Base-by-base conservation (phyloP, 331 rosid species). In the Cydonia oblonga region DNA sequence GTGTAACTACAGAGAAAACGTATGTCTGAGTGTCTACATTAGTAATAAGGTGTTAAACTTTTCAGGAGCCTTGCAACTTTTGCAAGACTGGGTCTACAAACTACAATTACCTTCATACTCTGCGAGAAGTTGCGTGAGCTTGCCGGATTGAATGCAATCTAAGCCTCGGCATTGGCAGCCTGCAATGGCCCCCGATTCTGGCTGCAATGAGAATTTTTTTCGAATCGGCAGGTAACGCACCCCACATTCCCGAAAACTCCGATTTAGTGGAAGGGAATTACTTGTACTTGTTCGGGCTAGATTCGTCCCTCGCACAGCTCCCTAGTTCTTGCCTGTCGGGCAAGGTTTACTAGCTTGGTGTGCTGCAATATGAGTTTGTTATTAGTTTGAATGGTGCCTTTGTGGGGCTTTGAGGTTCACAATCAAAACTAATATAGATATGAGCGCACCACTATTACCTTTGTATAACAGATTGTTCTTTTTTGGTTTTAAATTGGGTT, bases 41-140 rank as follows among this genome's bases (percentile, higher is more conserved):
- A 3, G 7, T 65, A 1, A 62, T 19, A 22, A 67, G 46, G 13
- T 30, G 8, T 33, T 51, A 38, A 49, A 66, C 26, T 75, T 78
- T 66, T 54, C 90, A 95, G 99, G 89, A 93, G 99, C 65, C 86
- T 95, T 56, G 83, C 96, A 25, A 84, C 87, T 51, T 88, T 89
- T 70, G 93, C 97, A 70, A 86, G 97, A 83, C 78, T 91, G 80
- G 96, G 97, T 66, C 99, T 97, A 10, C 99, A 95, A 82, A 89
- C 97, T 70, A 91, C 92, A 72, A 89, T 91, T 33, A 95, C 96
- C 67, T 90, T 95, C 46, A 56, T 95, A 75, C 80, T 91, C 28
- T 90, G 88, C 13, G 99, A 95, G 92, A 86, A 91, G 87, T 84
- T 95, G 53, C 95, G 99, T 22, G 81, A 84, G 67, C 84, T 80